Evolutionary conservation across 2,329 filamentous ascomycete genomes (phyloP).

Genomic region (Diaporthe citrichinensis): DNA sequence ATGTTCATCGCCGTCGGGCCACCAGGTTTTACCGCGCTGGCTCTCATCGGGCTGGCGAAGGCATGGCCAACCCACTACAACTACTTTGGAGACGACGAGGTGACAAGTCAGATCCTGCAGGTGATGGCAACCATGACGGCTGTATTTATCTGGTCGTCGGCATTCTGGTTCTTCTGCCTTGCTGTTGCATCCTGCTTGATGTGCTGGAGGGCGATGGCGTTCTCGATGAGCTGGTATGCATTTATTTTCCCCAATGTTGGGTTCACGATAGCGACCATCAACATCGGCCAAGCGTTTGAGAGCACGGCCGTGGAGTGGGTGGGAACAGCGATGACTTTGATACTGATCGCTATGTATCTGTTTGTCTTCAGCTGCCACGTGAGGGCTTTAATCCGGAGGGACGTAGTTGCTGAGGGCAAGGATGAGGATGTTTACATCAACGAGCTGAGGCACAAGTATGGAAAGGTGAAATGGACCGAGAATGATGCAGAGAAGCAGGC

Average conservation of each 20-base stretch:
- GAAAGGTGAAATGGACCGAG: conserved; percentile 9
- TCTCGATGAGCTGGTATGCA: conserved; percentile 44
- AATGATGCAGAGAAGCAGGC: conserved; percentile 4
- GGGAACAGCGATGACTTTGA: conserved; percentile 42
- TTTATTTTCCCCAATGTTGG: conserved; percentile 45
- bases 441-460: conserved; percentile 14
- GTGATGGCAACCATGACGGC: conserved; percentile 37
- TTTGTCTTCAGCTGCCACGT: background rate
- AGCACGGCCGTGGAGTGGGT: conserved; percentile 42
- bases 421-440: conserved; percentile 15
- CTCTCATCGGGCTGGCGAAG: conserved; percentile 42
- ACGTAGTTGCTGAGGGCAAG: conserved; percentile 16
- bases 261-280: conserved; percentile 43
- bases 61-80: conserved; percentile 37
- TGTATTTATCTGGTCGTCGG: conserved; percentile 28
- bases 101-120: conserved; percentile 37
- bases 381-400: conserved; percentile 3
- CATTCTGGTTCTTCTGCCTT: conserved; percentile 14
- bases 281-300: conserved; percentile 41
- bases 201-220: conserved; percentile 41
- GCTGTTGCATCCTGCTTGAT: background rate
- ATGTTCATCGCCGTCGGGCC: conserved; percentile 36
- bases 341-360: conserved; percentile 27
- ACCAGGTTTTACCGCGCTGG: conserved; percentile 39
- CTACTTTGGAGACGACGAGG: conserved; percentile 40